Conservation (phyloP, 2,329 filamentous ascomycete species). For the Coleophoma crateriformis region DNA sequence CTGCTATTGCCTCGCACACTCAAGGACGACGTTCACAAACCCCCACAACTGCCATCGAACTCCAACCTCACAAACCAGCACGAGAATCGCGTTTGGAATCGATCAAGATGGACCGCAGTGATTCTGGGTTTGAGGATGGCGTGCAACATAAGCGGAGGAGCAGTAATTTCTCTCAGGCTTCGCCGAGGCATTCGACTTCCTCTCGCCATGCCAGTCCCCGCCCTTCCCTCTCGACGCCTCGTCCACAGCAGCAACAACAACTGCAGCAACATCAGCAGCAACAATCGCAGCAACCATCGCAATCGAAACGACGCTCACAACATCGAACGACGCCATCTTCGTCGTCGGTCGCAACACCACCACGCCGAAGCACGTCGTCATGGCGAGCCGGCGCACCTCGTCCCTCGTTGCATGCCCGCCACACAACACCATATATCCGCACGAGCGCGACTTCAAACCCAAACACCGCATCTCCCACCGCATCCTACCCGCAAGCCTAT, state of each 20-base stretch:
- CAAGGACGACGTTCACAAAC: not conserved
- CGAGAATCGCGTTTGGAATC: slow-evolving; percentile 4
- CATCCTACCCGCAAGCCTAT: slow-evolving; percentile 7
- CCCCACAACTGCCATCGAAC: slow-evolving; percentile 11
- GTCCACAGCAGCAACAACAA: slow-evolving; percentile 4
- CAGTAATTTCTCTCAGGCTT: not conserved
- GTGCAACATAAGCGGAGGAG: not conserved
- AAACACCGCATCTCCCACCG: not conserved
- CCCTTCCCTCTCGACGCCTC: slow-evolving; percentile 9
- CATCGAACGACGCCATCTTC: slow-evolving; percentile 14
- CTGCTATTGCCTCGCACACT: slow-evolving; percentile 15
- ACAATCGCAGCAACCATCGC: not conserved
- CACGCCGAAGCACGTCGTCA: slow-evolving; percentile 1
- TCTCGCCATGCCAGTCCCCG: slow-evolving; percentile 4
- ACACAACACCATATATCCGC: slow-evolving; percentile 6
- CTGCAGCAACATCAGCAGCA: not conserved
- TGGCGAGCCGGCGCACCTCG: slow-evolving; percentile 1
- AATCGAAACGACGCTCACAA: slow-evolving; percentile 7
- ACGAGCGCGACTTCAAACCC: slow-evolving; percentile 1
- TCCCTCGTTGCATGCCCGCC: slow-evolving; percentile 2
- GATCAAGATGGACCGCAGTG: slow-evolving; percentile 20
- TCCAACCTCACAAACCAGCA: slow-evolving; percentile 2
- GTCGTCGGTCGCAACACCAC: not conserved
- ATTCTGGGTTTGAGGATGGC: slow-evolving; percentile 21
- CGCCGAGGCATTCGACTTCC: not conserved